Evolutionary conservation across 345 rosid genomes (phyloP).

Genomic region (Rhizophora apiculata): DNA sequence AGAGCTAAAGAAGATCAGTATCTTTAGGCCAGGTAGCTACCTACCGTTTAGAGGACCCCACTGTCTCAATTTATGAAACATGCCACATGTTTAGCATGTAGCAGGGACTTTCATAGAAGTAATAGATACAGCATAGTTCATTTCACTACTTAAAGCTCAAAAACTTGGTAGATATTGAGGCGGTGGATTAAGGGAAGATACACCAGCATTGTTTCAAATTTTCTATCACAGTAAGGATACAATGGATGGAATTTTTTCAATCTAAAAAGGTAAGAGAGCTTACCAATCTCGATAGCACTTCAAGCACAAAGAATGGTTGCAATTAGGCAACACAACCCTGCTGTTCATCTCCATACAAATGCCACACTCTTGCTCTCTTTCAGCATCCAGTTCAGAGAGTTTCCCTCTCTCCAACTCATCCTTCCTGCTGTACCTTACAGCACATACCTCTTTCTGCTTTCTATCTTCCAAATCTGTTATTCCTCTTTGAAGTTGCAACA

Average conservation of each 20-base stretch:
- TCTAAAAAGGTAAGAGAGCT: conserved; percentile 14
- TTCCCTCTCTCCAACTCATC: conserved; percentile 43
- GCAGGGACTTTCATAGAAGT: not conserved
- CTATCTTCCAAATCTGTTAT: conserved; percentile 65
- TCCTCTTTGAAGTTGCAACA: conserved; percentile 67
- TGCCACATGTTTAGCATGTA: not conserved
- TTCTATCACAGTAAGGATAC: not conserved
- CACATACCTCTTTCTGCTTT: conserved; percentile 59
- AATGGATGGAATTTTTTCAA: not conserved
- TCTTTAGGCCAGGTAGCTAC: not conserved
- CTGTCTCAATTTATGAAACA: not conserved
- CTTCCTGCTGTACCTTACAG: conserved; percentile 43
- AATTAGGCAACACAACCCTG: conserved; percentile 66
- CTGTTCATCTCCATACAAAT: conserved; percentile 67
- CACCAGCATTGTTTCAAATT: conserved; percentile 20
- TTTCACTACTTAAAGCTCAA: conserved; percentile 71
- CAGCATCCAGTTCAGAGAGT: conserved; percentile 47
- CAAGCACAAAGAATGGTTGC: conserved; percentile 70
- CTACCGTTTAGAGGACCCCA: not conserved
- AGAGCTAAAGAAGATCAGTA: too few species aligned
- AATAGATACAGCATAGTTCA: conserved; percentile 25
- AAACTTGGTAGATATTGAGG: conserved; percentile 39
- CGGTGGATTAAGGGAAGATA: conserved; percentile 38
- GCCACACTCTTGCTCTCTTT: conserved; percentile 76
- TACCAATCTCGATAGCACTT: conserved; percentile 70